phyloP scores from a whole-genome alignment of 2,329 filamentous ascomycete genomes.

The Neospermospora avenae region DNA sequence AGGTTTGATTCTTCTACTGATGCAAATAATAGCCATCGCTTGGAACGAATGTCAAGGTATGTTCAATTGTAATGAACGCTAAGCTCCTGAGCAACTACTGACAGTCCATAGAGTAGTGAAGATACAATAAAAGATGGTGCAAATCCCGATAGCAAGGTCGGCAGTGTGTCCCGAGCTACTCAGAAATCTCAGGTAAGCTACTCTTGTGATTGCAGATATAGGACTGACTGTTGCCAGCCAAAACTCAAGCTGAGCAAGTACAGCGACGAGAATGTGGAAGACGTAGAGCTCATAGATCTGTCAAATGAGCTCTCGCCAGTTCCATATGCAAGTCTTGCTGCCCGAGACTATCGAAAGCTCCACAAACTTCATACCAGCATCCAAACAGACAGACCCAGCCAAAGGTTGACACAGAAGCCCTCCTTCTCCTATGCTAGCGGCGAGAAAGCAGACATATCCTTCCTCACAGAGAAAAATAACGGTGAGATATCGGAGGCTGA shows the following conservation, averaged over 20 bases:
- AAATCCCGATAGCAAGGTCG: not conserved
- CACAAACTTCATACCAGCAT: conserved; percentile 33
- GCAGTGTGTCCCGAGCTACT: not conserved
- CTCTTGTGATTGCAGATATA: not conserved
- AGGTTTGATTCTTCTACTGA: not conserved
- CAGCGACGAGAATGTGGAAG: conserved; percentile 4
- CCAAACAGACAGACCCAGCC: conserved; percentile 24
- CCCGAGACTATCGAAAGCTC: conserved; percentile 31
- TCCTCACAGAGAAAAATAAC: conserved; percentile 11
- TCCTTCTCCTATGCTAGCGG: conserved; percentile 29
- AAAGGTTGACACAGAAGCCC: conserved; percentile 30
- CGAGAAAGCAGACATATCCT: conserved; percentile 23
- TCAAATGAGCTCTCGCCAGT: conserved; percentile 18
- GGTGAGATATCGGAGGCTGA: not conserved
- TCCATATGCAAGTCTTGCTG: conserved; percentile 23
- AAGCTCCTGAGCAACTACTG: not conserved
- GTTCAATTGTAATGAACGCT: not conserved
- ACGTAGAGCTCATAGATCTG: conserved; percentile 33
- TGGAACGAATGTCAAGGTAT: not conserved
- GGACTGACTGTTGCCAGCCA: not conserved
- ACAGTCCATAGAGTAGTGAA: not conserved
- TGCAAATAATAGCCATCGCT: not conserved
- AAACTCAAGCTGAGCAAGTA: conserved; percentile 14
- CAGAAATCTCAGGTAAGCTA: not conserved
- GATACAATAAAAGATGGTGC: not conserved